These are phyloP conservation scores for Triangularia verruculosa DNA, from an alignment of 2,329 filamentous ascomycete genomes.

Conservation along the genomic window DNA sequence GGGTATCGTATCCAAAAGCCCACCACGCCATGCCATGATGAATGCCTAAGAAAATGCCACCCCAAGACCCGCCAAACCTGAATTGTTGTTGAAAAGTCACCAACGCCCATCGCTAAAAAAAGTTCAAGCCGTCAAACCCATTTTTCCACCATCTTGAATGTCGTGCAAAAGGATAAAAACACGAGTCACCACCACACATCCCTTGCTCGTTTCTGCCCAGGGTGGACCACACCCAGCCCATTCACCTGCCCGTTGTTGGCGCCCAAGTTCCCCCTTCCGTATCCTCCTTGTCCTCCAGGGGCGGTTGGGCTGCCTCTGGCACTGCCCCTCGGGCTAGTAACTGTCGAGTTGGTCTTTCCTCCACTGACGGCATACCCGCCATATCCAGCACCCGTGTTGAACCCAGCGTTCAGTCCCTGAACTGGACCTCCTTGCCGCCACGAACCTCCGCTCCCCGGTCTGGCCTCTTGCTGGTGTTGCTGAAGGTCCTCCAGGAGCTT, in stretches of 20 bases:
- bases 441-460: background rate
- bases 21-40: background rate
- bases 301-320: background rate
- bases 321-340: background rate
- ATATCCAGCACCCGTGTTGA: background rate
- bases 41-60: background rate
- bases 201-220: background rate
- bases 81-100: background rate
- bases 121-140: background rate
- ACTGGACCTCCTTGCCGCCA: background rate
- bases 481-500: constrained; percentile 24
- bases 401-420: background rate
- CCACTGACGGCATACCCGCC: background rate
- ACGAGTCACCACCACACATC: background rate
- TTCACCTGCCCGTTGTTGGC: background rate
- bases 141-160: background rate
- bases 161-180: background rate
- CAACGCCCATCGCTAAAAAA: background rate
- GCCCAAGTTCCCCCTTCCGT: background rate
- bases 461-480: background rate
- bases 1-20: background rate
- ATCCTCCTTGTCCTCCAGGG: background rate
- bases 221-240: background rate
- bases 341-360: background rate
- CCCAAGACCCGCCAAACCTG: background rate